Percentiles rank a stretch among this genome's conserved stretches.
phyloP scores from a whole-genome alignment of 2,329 filamentous ascomycete species.

The Leptographium procerum region DNA sequence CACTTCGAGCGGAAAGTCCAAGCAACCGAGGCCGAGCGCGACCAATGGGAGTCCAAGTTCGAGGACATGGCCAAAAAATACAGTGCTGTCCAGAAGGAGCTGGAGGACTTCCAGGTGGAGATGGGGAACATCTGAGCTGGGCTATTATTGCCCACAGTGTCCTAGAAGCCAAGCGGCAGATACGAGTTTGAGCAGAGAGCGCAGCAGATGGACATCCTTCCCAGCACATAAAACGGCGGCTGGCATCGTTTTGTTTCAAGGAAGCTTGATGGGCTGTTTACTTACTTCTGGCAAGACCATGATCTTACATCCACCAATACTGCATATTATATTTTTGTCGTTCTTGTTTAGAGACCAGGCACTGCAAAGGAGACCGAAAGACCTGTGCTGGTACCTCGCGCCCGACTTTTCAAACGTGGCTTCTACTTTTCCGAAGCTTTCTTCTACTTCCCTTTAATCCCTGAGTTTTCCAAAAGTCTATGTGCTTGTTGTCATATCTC shows the following conservation, averaged over 20 bases:
- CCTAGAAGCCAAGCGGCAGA: background rate
- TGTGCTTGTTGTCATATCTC: background rate
- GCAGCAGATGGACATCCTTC: background rate
- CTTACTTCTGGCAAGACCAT: constrained; percentile 5
- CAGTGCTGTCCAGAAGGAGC: constrained; percentile 70
- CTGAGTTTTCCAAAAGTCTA: background rate
- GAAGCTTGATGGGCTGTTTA: background rate
- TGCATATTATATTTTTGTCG: constrained; percentile 6
- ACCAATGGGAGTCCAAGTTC: constrained; percentile 95
- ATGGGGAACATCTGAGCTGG: constrained; percentile 82
- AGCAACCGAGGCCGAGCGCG: constrained; percentile 80
- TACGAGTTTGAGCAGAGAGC: background rate
- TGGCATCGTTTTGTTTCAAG: constrained; percentile 6
- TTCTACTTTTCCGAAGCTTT: background rate
- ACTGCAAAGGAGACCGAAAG: background rate
- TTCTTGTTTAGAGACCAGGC: background rate
- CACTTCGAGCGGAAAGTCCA: constrained; percentile 99
- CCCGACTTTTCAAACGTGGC: background rate
- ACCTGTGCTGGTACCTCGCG: background rate
- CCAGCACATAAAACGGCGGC: background rate
- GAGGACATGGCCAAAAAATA: constrained; percentile 96
- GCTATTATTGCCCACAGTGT: constrained; percentile 1
- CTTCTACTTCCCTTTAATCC: background rate
- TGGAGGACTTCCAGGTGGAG: constrained; percentile 81
- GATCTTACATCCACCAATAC: constrained; percentile 8